Conservation (phyloP, 2,329 filamentous ascomycete species). For the Mycosphaerella sp. region DNA sequence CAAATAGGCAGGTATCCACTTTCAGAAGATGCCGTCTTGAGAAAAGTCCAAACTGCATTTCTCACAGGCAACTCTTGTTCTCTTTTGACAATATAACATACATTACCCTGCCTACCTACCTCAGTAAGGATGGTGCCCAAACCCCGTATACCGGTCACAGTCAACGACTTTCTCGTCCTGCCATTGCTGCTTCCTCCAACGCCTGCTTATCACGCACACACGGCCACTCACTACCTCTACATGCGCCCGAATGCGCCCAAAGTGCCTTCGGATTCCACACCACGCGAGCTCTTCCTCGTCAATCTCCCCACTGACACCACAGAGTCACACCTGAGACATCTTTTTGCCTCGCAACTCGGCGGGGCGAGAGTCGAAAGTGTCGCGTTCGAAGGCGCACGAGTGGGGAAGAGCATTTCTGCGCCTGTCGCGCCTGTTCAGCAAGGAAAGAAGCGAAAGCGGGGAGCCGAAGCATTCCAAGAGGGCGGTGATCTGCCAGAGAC, state of each 20-base stretch:
- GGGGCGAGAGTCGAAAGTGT: conserved; percentile 72
- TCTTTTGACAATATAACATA: background rate
- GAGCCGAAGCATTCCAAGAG: conserved; percentile 41
- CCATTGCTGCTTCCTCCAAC: conserved; percentile 59
- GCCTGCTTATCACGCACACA: conserved; percentile 52
- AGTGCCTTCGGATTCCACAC: conserved; percentile 64
- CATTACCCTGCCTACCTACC: no score
- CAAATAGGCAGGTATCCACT: no score
- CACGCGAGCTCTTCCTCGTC: conserved; percentile 79
- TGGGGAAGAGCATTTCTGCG: conserved; percentile 35
- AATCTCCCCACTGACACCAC: conserved; percentile 84
- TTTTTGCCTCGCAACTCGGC: conserved; percentile 69
- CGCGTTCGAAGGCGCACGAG: conserved; percentile 61
- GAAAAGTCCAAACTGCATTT: no score
- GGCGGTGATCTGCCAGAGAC: conserved; percentile 53
- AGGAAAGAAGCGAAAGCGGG: conserved; percentile 53
- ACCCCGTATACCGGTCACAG: conserved; percentile 25
- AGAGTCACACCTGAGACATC: conserved; percentile 63
- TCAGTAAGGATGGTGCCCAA: conserved; percentile 13
- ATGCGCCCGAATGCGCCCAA: conserved; percentile 76
- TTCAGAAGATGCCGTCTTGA: no score
- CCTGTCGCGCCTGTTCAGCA: conserved; percentile 31
- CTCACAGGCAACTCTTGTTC: background rate
- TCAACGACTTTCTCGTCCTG: conserved; percentile 62
- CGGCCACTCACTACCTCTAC: conserved; percentile 75